Evolutionary conservation across 2,329 filamentous ascomycete genomes (phyloP), one percentile per base, ranked within the genome.

Genomic region (Dothistroma pini): DNA sequence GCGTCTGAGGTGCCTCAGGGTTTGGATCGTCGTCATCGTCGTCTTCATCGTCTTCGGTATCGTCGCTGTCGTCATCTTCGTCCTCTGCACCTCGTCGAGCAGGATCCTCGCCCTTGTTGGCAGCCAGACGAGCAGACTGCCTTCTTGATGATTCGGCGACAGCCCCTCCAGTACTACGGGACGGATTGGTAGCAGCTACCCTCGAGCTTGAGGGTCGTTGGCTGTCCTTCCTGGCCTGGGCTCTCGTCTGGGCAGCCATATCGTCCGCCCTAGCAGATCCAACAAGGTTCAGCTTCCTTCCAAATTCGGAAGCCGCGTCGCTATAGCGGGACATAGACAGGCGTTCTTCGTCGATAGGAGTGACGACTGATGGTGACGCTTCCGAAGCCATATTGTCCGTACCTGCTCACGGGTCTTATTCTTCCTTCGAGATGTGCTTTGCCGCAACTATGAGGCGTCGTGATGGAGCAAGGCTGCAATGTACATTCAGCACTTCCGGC

Each of bases 231-330:
- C 61, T 64, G 16, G 60, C 62, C 12, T 58, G 53, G 41, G 58
- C 56, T 58, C 64, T 48, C 21, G 64, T 68, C 34, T 54, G 58
- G n/a, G 60, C 58, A 34, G 32, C 53, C 65, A 67, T 67, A 19
- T 63, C 59, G 53, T 52, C 50, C 8, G 44, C 19, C 25, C 54
- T 60, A 48, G 54, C n/a, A 38, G 51, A 32, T 22, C 22, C 56
- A 21, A 29, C 41, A 35, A 62, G 51, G 38, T 19, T 49, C 31
- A 62, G 54, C 38, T 47, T 54, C 38, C 63, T 63, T 58, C 59
- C 64, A 11, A 68, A 32, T 4, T 63, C 63, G 34, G 66, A 66
- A 55, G 63, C 62, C 12, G 60, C 64, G 25, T 66, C 60, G 57
- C 53, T 61, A 38, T 53, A 54, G 35, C 56, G 62, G 25, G 64